Percentiles rank a stretch among this genome's conserved stretches.
Conservation (phyloP, 257 asterid genomes). For the Anisodus tanguticus region DNA sequence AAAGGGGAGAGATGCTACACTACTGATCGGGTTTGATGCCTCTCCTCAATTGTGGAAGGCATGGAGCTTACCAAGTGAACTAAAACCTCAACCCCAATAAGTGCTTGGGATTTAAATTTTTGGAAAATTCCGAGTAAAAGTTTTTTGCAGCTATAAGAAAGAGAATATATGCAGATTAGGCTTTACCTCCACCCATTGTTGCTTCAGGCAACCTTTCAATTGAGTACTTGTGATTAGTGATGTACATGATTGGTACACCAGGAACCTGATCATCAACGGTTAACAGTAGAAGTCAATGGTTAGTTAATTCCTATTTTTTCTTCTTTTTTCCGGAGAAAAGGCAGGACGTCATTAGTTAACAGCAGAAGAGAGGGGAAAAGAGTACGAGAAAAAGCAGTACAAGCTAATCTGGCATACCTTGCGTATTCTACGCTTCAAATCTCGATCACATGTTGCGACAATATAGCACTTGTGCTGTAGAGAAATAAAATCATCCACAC, state of each 20-base stretch:
- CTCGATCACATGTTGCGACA: conserved; percentile 98
- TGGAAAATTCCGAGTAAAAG: neutral
- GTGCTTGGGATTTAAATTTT: neutral
- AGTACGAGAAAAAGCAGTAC: neutral
- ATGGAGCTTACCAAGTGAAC: neutral
- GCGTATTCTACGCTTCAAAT: conserved; percentile 91
- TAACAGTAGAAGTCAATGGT: neutral
- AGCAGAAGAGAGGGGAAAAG: neutral
- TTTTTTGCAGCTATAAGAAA: neutral
- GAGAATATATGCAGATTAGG: neutral
- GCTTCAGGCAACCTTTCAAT: conserved; percentile 96
- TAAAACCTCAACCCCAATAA: neutral
- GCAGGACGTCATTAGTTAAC: neutral
- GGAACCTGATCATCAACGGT: conserved; percentile 59
- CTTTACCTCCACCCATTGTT: conserved; percentile 87
- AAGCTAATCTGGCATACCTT: conserved; percentile 51
- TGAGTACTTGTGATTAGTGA: conserved; percentile 75
- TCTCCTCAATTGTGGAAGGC: neutral
- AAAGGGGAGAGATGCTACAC: neutral
- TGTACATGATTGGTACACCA: conserved; percentile 97
- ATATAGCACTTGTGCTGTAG: conserved; percentile 93
- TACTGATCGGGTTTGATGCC: neutral
- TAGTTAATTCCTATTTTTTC: neutral
- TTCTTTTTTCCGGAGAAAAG: neutral
- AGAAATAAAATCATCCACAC: conserved; percentile 13